Conservation (phyloP, 2,329 filamentous ascomycete species). For the Fusarium succisae region DNA sequence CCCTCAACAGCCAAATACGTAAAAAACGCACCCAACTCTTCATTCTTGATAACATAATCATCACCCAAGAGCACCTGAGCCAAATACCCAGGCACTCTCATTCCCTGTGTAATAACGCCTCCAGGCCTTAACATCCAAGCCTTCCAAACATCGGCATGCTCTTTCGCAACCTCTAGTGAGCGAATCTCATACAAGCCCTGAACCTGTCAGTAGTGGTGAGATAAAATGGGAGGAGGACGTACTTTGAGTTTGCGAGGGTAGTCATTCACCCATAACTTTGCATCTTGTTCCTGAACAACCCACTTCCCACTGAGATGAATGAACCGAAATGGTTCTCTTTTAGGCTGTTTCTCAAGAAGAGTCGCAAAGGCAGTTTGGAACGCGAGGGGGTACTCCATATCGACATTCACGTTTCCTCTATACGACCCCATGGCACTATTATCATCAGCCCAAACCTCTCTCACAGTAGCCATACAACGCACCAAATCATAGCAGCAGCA, state of each 20-base stretch:
- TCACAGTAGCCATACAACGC: background rate
- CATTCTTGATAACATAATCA: conserved; percentile 20
- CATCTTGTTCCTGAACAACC: conserved; percentile 46
- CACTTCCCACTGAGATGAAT: conserved; percentile 49
- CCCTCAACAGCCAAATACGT: conserved; percentile 27
- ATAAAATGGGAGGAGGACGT: fast-evolving
- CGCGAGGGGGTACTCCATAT: conserved; percentile 35
- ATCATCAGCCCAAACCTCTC: background rate
- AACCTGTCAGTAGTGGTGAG: background rate
- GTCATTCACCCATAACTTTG: conserved; percentile 40
- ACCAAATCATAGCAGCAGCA: conserved; percentile 40
- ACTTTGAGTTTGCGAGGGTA: conserved; percentile 37
- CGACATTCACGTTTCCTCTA: conserved; percentile 18
- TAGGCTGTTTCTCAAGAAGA: conserved; percentile 1
- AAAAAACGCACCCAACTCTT: conserved; percentile 35
- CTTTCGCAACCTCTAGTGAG: conserved; percentile 16
- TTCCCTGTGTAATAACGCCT: conserved; percentile 2
- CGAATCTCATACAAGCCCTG: conserved; percentile 30
- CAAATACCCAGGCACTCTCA: background rate
- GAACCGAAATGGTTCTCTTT: conserved; percentile 38
- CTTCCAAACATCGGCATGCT: conserved; percentile 16
- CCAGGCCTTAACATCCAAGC: conserved; percentile 33
- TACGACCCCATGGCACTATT: conserved; percentile 37
- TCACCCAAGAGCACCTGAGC: conserved; percentile 17
- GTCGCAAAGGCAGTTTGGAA: conserved; percentile 21